Base-by-base conservation (phyloP, 176 grass and related monocot genomes). In the Lolium perenne region DNA sequence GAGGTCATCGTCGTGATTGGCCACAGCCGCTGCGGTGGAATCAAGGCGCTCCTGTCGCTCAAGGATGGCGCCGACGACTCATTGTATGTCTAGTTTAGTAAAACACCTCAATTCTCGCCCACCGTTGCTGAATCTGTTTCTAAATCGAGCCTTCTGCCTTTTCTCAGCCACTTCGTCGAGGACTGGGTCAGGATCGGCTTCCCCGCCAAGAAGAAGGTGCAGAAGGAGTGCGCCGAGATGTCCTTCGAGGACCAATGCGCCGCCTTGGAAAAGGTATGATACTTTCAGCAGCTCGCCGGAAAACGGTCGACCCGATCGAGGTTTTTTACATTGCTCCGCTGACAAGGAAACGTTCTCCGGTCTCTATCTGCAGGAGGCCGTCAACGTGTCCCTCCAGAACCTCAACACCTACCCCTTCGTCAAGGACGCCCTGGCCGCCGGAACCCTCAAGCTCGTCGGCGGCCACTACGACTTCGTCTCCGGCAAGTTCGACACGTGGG, bases 11-110 rank as follows among this genome's bases (percentile, higher is more conserved):
- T 91, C 0, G 97, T 98, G 79, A 95, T 98, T n/a, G 97, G 97
- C 38, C 97, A 98, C 90, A 98, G 97, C 86, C 83, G 87, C 38
- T 98, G 97, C 54, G 97, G 97, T 82, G 97, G 97, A 25, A 94
- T 98, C 71, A 95, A 94, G 90, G 97, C 91, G 1, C 97, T 98
- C 45, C 91, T 94, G 71, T 93, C 94, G 8, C 71, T 98, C 53
- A 45, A 89, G 45, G 92, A 94, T 3, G 94, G 91, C 43, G 90
- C 90, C 15, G 71, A 78, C 9, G 86, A 90, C 84, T 45, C 1
- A 74, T 95, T 89, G 97, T 98, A 91, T 35, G 32, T 35, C 32
- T 35, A 91, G 90, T 64, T n/a, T 20, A 48, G 6, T 15, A 15
- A 9, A 51, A 38, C 3, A 26, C 47, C 49, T 50, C 41, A 71